Conservation (phyloP, 805 yeast genomes). For the Kurtzmaniella cleridarum region DNA sequence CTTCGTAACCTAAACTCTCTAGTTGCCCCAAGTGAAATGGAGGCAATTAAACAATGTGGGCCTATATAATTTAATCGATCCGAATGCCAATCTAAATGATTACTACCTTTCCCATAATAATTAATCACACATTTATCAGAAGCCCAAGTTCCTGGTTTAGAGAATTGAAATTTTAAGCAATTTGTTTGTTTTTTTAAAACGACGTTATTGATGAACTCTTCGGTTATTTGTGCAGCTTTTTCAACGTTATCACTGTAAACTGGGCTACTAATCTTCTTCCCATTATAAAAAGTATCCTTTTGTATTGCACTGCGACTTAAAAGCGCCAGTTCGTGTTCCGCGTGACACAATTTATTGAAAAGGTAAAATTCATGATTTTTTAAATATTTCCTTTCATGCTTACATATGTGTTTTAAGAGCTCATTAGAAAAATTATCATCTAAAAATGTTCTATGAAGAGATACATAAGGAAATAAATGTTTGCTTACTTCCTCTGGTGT, state of each 20-base stretch:
- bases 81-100: conserved; percentile 68
- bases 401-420: conserved; percentile 37
- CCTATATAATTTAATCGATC: conserved; percentile 71
- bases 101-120: conserved; percentile 43
- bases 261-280: conserved; percentile 20
- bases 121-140: conserved; percentile 55
- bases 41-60: conserved; percentile 63
- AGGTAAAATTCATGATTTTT: conserved; percentile 46
- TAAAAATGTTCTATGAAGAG: conserved; percentile 47
- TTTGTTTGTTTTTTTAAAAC: conserved; percentile 25
- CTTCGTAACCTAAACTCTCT: conserved; percentile 60
- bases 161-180: conserved; percentile 25
- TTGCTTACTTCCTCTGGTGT: conserved; percentile 47
- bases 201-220: conserved; percentile 28
- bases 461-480: conserved; percentile 42
- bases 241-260: conserved; percentile 37
- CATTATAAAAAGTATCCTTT: conserved; percentile 36
- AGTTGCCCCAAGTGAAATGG: conserved; percentile 64
- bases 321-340: conserved; percentile 42
- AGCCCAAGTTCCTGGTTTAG: conserved; percentile 40
- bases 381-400: conserved; percentile 34
- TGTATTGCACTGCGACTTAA: conserved; percentile 6
- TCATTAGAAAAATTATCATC: conserved; percentile 45
- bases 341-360: conserved; percentile 55
- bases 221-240: conserved; percentile 35